Evolutionary conservation across 192 early-diverging fungal genomes (phyloP).

Genomic region (Podila minutissima): DNA sequence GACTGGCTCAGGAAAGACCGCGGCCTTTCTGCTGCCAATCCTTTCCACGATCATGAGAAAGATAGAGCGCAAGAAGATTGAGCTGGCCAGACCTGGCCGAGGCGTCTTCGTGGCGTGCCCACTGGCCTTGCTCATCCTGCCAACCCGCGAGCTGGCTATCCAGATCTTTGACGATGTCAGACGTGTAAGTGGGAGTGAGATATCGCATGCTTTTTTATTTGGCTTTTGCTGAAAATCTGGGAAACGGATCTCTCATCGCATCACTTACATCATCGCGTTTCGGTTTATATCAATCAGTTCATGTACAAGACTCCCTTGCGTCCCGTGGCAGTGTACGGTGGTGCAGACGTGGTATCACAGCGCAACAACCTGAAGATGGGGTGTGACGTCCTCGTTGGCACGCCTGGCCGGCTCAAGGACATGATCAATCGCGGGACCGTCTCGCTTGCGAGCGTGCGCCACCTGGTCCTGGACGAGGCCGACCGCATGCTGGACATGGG

Average conservation of each 20-base stretch:
- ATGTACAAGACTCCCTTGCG: slow-evolving; percentile 24
- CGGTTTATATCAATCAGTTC: neutral
- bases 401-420: slow-evolving; percentile 93
- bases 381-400: slow-evolving; percentile 93
- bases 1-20: slow-evolving; percentile 85
- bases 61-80: slow-evolving; percentile 28
- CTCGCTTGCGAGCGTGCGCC: slow-evolving; percentile 75
- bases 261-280: slow-evolving; percentile 50
- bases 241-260: slow-evolving; percentile 51
- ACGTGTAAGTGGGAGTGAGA: slow-evolving; percentile 47
- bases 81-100: slow-evolving; percentile 27
- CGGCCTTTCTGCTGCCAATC: slow-evolving; percentile 83
- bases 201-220: slow-evolving; percentile 48
- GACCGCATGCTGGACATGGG: slow-evolving; percentile 99
- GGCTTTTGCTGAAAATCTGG: slow-evolving; percentile 61
- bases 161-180: slow-evolving; percentile 86
- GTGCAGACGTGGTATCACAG: slow-evolving; percentile 83
- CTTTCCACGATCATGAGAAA: slow-evolving; percentile 71
- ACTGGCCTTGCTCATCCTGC: slow-evolving; percentile 75
- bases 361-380: slow-evolving; percentile 81
- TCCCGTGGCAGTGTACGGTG: slow-evolving; percentile 90
- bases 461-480: slow-evolving; percentile 85
- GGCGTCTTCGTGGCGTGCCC: slow-evolving; percentile 64
- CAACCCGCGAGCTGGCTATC: slow-evolving; percentile 84
- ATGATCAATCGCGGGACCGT: slow-evolving; percentile 86